Evolutionary conservation across 495 filamentous ascomycete species (phyloP).

Genomic region (Pyrenula massariospora): DNA sequence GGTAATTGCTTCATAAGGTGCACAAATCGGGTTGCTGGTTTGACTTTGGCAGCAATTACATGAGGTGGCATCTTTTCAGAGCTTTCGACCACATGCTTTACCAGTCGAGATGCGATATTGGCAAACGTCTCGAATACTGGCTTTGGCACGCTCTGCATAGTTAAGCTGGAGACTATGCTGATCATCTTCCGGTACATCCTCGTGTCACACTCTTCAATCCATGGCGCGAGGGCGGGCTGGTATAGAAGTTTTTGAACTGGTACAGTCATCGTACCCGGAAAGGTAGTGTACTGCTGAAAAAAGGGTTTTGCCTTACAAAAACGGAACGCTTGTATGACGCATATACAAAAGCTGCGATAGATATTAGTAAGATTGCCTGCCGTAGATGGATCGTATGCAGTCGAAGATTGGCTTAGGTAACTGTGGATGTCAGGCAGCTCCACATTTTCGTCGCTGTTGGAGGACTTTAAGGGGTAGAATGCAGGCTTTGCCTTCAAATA

Average conservation of each 20-base stretch:
- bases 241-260: slow-evolving; percentile 92
- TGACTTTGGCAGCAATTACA: slow-evolving; percentile 72
- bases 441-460: slow-evolving; percentile 38
- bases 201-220: slow-evolving; percentile 93
- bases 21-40: slow-evolving; percentile 82
- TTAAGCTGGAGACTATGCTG: slow-evolving; percentile 70
- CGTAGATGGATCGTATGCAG: slow-evolving; percentile 64
- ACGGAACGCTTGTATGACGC: slow-evolving; percentile 84
- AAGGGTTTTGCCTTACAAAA: slow-evolving; percentile 93
- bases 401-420: slow-evolving; percentile 50
- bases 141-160: slow-evolving; percentile 79
- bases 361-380: slow-evolving; percentile 71
- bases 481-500: background rate
- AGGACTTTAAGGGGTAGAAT: background rate
- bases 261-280: slow-evolving; percentile 89
- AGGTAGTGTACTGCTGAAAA: slow-evolving; percentile 88
- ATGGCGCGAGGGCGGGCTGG: slow-evolving; percentile 68
- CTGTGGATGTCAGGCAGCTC: slow-evolving; percentile 64
- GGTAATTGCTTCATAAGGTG: slow-evolving; percentile 73
- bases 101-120: slow-evolving; percentile 45
- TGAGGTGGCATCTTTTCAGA: slow-evolving; percentile 74
- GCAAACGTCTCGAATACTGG: slow-evolving; percentile 67
- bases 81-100: slow-evolving; percentile 27
- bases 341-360: slow-evolving; percentile 90
- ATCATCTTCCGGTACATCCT: slow-evolving; percentile 95